These are phyloP conservation scores for Friedmanniomyces endolithicus DNA, from an alignment of 495 filamentous ascomycete species.

Conservation along the genomic window DNA sequence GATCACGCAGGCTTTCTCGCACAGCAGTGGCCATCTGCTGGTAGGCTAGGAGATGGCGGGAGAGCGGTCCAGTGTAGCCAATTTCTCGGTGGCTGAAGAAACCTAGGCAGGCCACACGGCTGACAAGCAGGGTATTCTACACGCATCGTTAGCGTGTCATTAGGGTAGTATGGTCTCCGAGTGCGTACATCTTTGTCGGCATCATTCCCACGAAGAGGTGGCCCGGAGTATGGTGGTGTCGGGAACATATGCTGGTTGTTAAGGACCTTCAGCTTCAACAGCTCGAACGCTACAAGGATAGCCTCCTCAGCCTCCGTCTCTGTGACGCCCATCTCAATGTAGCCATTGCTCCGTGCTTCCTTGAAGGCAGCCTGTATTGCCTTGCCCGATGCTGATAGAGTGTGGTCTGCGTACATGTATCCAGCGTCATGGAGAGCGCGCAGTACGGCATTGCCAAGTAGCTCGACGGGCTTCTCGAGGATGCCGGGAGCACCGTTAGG, in stretches of 20 bases:
- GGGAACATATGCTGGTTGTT: slow-evolving; percentile 47
- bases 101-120: slow-evolving; percentile 69
- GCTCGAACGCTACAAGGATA: slow-evolving; percentile 65
- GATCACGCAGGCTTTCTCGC: slow-evolving; percentile 61
- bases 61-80: slow-evolving; percentile 90
- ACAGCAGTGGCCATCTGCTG: slow-evolving; percentile 71
- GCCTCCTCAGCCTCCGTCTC: slow-evolving; percentile 43
- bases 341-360: slow-evolving; percentile 31
- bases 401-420: slow-evolving; percentile 69
- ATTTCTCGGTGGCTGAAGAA: slow-evolving; percentile 70
- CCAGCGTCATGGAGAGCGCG: slow-evolving; percentile 79
- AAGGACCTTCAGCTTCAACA: slow-evolving; percentile 64
- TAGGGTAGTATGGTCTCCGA: not conserved
- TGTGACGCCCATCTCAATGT: not conserved
- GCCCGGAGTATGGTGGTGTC: slow-evolving; percentile 42
- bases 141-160: not conserved
- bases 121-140: slow-evolving; percentile 59
- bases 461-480: slow-evolving; percentile 37
- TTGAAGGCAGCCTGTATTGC: slow-evolving; percentile 54
- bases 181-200: slow-evolving; percentile 7
- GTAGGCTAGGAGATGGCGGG: slow-evolving; percentile 76
- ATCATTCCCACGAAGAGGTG: slow-evolving; percentile 22
- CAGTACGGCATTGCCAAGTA: slow-evolving; percentile 68
- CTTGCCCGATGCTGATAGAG: slow-evolving; percentile 72
- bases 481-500: slow-evolving; percentile 5